Conservation (phyloP, 371 early-diverging fungal genomes). For the Sporodiniella umbellata region DNA sequence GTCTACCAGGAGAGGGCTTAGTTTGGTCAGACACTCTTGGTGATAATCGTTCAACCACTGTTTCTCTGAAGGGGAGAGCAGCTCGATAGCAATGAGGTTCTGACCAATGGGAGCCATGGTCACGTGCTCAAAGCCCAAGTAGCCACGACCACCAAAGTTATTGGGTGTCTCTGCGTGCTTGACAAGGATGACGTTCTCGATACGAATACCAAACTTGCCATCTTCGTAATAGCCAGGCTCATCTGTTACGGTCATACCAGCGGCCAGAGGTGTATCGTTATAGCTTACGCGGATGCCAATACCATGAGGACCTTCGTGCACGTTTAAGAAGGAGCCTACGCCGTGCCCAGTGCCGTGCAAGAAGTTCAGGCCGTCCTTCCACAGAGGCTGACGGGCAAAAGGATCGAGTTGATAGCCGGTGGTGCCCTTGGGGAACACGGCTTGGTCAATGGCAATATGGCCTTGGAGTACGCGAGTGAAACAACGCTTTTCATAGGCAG, state of each 20-base stretch:
- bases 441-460: constrained; percentile 89
- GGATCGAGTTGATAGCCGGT: constrained; percentile 84
- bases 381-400: constrained; percentile 85
- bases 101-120: constrained; percentile 82
- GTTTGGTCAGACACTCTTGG: constrained; percentile 64
- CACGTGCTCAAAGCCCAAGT: constrained; percentile 87
- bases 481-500: constrained; percentile 83
- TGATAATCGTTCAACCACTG: constrained; percentile 91
- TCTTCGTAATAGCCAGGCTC: constrained; percentile 99
- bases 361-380: constrained; percentile 95
- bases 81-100: constrained; percentile 66
- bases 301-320: constrained; percentile 99
- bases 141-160: constrained; percentile 81
- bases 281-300: constrained; percentile 77
- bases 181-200: constrained; percentile 89
- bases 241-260: constrained; percentile 92
- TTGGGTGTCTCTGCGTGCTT: constrained; percentile 64
- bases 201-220: constrained; percentile 97
- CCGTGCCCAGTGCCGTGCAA: constrained; percentile 99
- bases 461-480: constrained; percentile 98
- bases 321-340: constrained; percentile 98
- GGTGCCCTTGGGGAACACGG: constrained; percentile 87
- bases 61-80: constrained; percentile 71
- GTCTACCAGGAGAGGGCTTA: constrained; percentile 70
- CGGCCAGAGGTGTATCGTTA: constrained; percentile 70